Evolutionary conservation across 2,329 filamentous ascomycete species (phyloP), one percentile per base, ranked within the genome.

Genomic region (Neofusicoccum umdonicola): DNA sequence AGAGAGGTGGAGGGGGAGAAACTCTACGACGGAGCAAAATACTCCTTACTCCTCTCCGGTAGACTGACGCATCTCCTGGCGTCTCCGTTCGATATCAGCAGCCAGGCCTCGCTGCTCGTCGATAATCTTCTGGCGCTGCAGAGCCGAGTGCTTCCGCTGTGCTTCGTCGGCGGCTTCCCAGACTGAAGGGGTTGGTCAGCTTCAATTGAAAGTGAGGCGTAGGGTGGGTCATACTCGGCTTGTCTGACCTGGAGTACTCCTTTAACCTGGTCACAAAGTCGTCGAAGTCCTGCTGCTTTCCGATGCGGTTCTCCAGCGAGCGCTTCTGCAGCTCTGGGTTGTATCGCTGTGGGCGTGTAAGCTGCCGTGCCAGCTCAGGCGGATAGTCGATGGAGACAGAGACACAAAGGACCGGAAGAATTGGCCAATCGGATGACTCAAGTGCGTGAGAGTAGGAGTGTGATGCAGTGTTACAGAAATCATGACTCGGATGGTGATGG

Each of bases 271-370:
- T 85, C 34, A 97, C 90, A 73, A 97, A 98, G 64, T 93, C 86
- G 74, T 97, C 91, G 71, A 97, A 97, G 66, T 97, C 93, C 77
- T 93, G 85, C 73, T 95, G 87, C 66, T 86, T 86, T 75, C 90
- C 87, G 65, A 89, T 84, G 17, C 92, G 86, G 65, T 88, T 86
- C 77, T 93, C 93, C n/a, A 96, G 81, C 67, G 91, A 93, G 73
- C 90, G 87, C 77, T 91, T 91, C 75, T 95, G 91, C n/a, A 99
- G 85, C 39, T 98, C 95, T 0, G 94, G 94, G 77, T 94, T 98
- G 81, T 98, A 98, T 78, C 85, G 88, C 81, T 92, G 68, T 19
- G 37, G n/a, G 17, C 41, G 22, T n/a, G 62, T 56, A 31, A 58
- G 41, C 48, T 47, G 13, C 41, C 2, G 22, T 52, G 13, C 48